Base-by-base conservation (phyloP, 305 asterid genomes). In the Fraxinus albicans region DNA sequence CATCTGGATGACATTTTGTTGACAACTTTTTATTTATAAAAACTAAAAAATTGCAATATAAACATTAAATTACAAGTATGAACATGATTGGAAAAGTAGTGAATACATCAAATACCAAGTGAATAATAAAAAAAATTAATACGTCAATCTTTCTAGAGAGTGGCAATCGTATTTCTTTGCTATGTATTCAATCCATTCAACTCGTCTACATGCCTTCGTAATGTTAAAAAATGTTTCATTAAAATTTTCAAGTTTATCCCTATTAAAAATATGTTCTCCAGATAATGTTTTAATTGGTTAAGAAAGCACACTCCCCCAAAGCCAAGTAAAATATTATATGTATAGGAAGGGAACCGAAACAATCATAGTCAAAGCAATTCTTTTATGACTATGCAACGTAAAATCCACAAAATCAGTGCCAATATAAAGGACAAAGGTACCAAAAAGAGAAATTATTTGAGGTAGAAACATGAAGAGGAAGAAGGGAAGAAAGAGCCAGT, bases 401-500 rank as follows among this genome's bases (percentile, higher is more conserved):
- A 67, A 25, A 25, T 67, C 35, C 74, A 67, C 19, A 67, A 25
- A 67, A 67, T 13, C 35, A 25, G 35, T 67, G 35, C 19, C 15
- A 67, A 67, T 27, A 12, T 67, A 67, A 67, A 25, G 38, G 80
- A 75, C 33, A 73, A 73, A 73, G 53, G 35, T 42, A 50, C 7
- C 72, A 44, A 33, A 42, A 74, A 80, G 60, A 38, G 67, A 76
- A 77, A 63, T 4, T 67, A 87, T 82, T 86, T 67, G 74, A 82
- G 88, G 86, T 84, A 91, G 90, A 85, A 79, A 84, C 87, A 86
- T 78, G 89, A 90, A 75, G 89, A 81, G 82, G 93, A 83, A 86
- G 87, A 80, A 92, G 93, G 96, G 95, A 86, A 89, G 98, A 92
- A 90, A 93, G 98, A 90, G 97, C 90, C 91, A 93, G 93, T 87